Evolutionary conservation across 305 asterid species (phyloP).

Genomic region (Solanum hybrid): DNA sequence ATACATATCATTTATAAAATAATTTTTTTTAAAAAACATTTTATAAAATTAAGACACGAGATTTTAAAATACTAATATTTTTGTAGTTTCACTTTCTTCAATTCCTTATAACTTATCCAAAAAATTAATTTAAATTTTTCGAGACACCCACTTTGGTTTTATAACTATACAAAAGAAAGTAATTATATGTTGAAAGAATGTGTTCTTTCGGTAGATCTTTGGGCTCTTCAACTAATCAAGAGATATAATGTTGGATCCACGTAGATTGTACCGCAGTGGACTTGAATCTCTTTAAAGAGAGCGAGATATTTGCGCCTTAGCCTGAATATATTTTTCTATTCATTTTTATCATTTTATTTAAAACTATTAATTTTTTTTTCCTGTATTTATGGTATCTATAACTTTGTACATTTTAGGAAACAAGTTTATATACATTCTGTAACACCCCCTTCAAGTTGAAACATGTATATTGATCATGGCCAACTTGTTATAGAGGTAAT

Average conservation of each 20-base stretch:
- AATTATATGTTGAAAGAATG: too few relatives aligned
- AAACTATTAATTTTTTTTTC: too few relatives aligned
- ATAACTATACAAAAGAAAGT: too few relatives aligned
- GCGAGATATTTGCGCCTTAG: background rate
- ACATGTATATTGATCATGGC: background rate
- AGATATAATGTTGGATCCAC: background rate
- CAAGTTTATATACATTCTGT: background rate
- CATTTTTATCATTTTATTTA: background rate
- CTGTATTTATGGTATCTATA: background rate
- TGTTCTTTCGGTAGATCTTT: background rate
- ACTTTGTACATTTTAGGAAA: background rate
- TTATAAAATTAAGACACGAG: background rate
- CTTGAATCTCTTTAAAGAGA: background rate
- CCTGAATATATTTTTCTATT: background rate
- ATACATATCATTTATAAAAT: too few relatives aligned
- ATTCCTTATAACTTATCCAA: background rate
- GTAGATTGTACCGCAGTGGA: too few relatives aligned
- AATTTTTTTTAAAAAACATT: too few relatives aligned
- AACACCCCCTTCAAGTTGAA: background rate
- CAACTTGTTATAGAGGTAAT: background rate
- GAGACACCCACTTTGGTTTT: background rate
- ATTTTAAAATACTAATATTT: background rate
- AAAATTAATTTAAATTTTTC: too few relatives aligned
- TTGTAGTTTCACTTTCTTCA: background rate
- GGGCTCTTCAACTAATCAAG: background rate